Evolutionary conservation across 257 asterid species (phyloP).

Genomic region (Przewalskia tangutica): DNA sequence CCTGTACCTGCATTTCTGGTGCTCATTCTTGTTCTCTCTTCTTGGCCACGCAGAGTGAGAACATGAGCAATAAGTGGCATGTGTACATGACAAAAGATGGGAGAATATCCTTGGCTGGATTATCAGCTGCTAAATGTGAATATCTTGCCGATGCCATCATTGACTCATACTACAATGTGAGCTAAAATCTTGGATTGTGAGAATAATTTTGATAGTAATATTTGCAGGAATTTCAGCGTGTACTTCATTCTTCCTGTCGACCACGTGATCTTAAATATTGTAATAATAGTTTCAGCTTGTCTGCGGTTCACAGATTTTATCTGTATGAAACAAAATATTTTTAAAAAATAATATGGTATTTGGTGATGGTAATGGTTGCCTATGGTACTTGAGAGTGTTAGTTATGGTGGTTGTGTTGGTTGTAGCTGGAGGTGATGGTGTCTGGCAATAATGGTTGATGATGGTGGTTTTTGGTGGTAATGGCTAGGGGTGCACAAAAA

Average conservation of each 20-base stretch:
- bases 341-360: no score
- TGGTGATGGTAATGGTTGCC: no score
- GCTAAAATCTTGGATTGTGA: conserved; percentile 19
- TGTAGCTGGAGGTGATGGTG: no score
- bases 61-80: conserved; percentile 90
- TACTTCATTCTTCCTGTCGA: background rate
- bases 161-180: conserved; percentile 74
- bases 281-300: background rate
- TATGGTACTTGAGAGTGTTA: no score
- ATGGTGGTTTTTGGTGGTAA: no score
- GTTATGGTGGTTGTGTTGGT: no score
- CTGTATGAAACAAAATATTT: background rate
- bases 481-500: no score
- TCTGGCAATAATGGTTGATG: no score
- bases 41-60: conserved; percentile 51
- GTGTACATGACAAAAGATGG: conserved; percentile 95
- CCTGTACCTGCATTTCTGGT: background rate
- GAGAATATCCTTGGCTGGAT: conserved; percentile 89
- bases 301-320: background rate
- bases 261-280: background rate
- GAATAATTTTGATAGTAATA: background rate
- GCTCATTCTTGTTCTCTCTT: background rate
- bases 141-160: conserved; percentile 94
- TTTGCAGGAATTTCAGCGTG: background rate
- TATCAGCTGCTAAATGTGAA: conserved; percentile 84